Conservation (phyloP, 805 yeast genomes). For the Metschnikowia borealis region DNA sequence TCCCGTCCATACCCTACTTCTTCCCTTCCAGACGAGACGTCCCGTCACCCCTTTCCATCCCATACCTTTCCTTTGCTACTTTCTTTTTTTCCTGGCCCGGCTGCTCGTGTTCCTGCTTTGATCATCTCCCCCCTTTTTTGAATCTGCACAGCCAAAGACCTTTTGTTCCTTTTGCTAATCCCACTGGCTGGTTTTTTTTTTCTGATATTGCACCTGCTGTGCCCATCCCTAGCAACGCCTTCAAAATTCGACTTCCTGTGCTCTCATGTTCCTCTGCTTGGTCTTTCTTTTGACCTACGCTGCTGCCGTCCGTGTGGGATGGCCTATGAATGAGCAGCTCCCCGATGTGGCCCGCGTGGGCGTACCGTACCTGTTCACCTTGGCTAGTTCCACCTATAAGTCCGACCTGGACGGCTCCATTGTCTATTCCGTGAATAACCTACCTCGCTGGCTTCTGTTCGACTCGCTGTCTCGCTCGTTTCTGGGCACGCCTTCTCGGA, state of each 20-base stretch:
- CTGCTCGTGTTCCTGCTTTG: not conserved
- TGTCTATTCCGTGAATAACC: constrained; percentile 49
- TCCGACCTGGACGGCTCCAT: constrained; percentile 40
- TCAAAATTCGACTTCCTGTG: not conserved
- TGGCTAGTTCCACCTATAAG: constrained; percentile 67
- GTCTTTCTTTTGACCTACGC: constrained; percentile 10
- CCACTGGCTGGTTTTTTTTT: not conserved
- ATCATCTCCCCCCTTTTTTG: not conserved
- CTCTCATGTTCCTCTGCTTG: constrained; percentile 7
- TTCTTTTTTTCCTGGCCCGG: no score
- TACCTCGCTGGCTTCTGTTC: constrained; percentile 79
- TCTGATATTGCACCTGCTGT: not conserved
- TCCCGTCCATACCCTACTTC: not conserved
- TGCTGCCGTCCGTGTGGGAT: constrained; percentile 57
- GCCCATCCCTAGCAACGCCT: not conserved
- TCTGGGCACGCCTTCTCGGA: constrained; percentile 59
- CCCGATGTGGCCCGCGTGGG: constrained; percentile 84
- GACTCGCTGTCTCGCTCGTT: constrained; percentile 59
- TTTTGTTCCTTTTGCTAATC: not conserved
- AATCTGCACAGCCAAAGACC: not conserved
- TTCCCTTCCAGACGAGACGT: not conserved
- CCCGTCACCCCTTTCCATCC: not conserved
- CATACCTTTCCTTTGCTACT: not conserved
- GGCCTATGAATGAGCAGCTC: constrained; percentile 77
- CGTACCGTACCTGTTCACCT: constrained; percentile 55